Evolutionary conservation across 192 early-diverging fungal species (phyloP).

Genomic region (Irineochytrium annulatum): DNA sequence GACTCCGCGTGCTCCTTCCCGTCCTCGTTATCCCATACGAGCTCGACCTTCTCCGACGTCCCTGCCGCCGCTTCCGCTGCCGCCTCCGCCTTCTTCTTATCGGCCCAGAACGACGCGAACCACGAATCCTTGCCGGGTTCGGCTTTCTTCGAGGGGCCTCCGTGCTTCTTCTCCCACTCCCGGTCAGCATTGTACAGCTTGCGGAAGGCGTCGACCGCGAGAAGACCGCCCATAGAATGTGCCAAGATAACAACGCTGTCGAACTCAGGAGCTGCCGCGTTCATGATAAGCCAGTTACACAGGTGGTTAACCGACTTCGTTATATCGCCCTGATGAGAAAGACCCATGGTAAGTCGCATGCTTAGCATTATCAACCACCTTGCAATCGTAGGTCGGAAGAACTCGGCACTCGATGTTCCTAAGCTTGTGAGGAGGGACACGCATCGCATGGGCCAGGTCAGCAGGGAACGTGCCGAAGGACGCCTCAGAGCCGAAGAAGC

Average conservation of each 20-base stretch:
- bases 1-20: too few relatives aligned
- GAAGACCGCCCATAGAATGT: conserved; percentile 51
- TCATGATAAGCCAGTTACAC: conserved; percentile 38
- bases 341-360: too few relatives aligned
- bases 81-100: too few relatives aligned
- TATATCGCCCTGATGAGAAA: conserved; percentile 22
- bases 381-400: conserved; percentile 42
- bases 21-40: too few relatives aligned
- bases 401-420: conserved; percentile 26
- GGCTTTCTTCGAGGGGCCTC: not conserved
- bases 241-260: conserved; percentile 28
- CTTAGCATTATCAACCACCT: too few relatives aligned
- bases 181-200: conserved; percentile 18
- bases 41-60: too few relatives aligned
- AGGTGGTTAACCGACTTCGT: conserved; percentile 31
- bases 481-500: conserved; percentile 42
- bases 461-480: conserved; percentile 44
- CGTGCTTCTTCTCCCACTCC: too few relatives aligned
- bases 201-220: conserved; percentile 38
- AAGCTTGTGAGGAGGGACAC: conserved; percentile 4
- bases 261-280: conserved; percentile 36
- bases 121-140: too few relatives aligned
- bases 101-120: too few relatives aligned
- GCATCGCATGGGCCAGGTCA: conserved; percentile 24
- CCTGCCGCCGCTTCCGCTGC: not conserved